Evolutionary conservation across 306 rosid species (phyloP), one percentile per base, ranked within the genome.

Genomic region (Cucurbita ficifolia): DNA sequence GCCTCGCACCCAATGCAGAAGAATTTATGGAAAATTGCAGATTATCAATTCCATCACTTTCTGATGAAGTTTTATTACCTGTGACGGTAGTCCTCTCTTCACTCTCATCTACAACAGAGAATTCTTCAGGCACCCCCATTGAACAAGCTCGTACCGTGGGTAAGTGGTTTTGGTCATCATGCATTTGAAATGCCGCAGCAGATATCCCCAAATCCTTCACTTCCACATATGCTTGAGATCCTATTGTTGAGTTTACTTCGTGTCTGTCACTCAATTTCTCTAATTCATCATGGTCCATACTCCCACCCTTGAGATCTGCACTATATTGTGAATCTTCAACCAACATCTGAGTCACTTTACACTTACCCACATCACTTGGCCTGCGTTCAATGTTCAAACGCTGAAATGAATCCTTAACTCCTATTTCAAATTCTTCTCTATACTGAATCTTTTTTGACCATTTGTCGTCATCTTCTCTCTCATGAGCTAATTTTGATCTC

Each of bases 41-140:
- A 75, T 73, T 75, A 78, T 77, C 86, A 57, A 17, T 72, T 65
- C 79, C 73, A 68, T 46, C 53, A 57, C 65, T 80, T 75, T 78
- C 83, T 76, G 84, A 49, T 14, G 64, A 78, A 70, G 35, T 80
- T 75, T 77, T 89, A 79, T 49, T 56, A 77, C 11, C 24, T 42
- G 42, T 48, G 61, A 78, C 45, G 60, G 74, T 79, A 72, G 65
- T 49, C 53, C 19, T 60, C 76, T 50, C 78, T 75, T 69, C 81
- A 75, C 50, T 74, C 71, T 81, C 85, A 65, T 48, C 82, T 63
- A 54, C 83, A 74, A 80, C 76, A 75, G 36, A 35, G 75, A 62
- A 76, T 46, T 78, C 87, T 61, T 70, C 76, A 64, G 83, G 48
- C 61, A 64, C 76, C 69, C 73, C 77, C 40, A 24, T 68, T 77